Evolutionary conservation across 345 rosid genomes (phyloP), one percentile per base, ranked within the genome.

Genomic region (Aurinia saxatilis): DNA sequence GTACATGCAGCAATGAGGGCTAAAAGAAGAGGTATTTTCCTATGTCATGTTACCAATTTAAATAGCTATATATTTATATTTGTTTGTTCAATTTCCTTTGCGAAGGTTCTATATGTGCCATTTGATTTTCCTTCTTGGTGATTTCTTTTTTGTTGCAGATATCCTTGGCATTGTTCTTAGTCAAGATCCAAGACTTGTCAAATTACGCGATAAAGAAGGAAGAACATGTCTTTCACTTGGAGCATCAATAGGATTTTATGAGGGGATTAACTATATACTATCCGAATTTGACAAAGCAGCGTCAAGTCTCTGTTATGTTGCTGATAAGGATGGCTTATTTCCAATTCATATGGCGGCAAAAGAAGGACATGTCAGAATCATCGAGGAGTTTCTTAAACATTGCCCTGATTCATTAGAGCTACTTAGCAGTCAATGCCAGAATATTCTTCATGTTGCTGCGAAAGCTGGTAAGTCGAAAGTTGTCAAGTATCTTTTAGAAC

Each of bases 271-370:
- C 7, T 60, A 60, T 33, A 42, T 59, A 41, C 51, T 59, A 44
- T 1, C 10, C 18, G 8, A 44, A 8, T 44, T 59, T 3, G 31
- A 59, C 11, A 44, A 59, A 12, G 10, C 39, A 57, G 8, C 39
- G 27, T 30, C 38, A 12, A 8, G n/a, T n/a, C 36, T 46, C 1
- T 60, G 65, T 34, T 60, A 60, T 21, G 9, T 46, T 6, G 0
- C 34, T 35, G 65, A 60, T 60, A 14, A 60, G 12, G 44, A 60
- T 47, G 65, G 65, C 8, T 60, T 60, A 10, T 7, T 8, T 47
- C 54, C 65, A 2, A 47, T 60, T 34, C 65, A 34, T 21, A 60
- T 47, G 65, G 65, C 65, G 5, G 65, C 55, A 5, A 60, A 35
- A 9, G 13, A 60, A 18, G 65, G 65, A n/a, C 65, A 35, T 60